Percentiles rank a stretch among this genome's conserved stretches.
Conservation (phyloP, 805 yeast species). For the Blastobotrys attinorum region DNA sequence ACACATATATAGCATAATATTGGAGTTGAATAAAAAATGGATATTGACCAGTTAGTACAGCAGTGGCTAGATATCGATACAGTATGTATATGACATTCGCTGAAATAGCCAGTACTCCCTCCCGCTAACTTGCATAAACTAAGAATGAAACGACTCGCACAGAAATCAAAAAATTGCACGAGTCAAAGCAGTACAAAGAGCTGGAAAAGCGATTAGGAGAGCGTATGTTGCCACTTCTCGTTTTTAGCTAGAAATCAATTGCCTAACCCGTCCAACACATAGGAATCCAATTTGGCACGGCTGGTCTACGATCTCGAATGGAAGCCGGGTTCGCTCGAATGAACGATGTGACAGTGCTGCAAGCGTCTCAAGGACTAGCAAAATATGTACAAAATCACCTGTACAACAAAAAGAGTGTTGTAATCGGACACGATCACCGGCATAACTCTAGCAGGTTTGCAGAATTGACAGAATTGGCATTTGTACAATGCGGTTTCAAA, state of each 20-base stretch:
- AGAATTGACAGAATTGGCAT: constrained; percentile 65
- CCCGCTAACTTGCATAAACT: no score
- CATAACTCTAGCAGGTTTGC: constrained; percentile 76
- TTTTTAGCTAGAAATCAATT: no score
- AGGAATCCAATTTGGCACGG: constrained; percentile 82
- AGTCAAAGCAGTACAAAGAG: constrained; percentile 32
- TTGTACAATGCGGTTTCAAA: constrained; percentile 55
- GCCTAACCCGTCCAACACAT: no score
- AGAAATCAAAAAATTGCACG: constrained; percentile 45
- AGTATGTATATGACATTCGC: constrained; percentile 9
- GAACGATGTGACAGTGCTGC: constrained; percentile 83
- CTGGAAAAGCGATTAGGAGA: constrained; percentile 44
- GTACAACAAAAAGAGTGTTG: constrained; percentile 39
- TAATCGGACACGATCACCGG: constrained; percentile 89
- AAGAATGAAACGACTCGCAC: constrained; percentile 35
- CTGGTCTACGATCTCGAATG: constrained; percentile 84
- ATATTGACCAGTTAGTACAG: constrained; percentile 12
- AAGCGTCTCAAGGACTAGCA: constrained; percentile 55
- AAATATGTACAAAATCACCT: constrained; percentile 26
- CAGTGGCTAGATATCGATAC: constrained; percentile 17
- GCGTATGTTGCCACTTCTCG: no score
- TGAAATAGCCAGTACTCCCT: no score
- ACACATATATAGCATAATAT: no score
- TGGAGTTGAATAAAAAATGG: no score
- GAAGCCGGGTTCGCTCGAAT: constrained; percentile 84